Evolutionary conservation across 805 yeast genomes (phyloP), one percentile per base, ranked within the genome.

Genomic region (Lachancea fermentati): DNA sequence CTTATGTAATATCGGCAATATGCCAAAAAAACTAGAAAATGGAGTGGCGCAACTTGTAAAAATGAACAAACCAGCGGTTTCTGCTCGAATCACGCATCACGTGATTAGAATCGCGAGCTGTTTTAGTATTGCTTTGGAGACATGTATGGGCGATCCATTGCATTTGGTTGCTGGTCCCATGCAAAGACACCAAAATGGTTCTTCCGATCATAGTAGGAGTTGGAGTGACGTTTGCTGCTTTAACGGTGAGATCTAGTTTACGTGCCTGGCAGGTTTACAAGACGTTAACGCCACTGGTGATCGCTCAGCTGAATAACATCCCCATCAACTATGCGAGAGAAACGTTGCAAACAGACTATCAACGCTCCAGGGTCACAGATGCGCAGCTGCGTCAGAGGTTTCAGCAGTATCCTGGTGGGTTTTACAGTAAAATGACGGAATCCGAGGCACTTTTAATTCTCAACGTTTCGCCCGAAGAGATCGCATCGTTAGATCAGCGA

Each of bases 401-500:
- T 16, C 54, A 55, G 31, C 60, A 63, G 44, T 72, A 60, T 32
- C 68, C 65, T 13, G 94, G 94, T 12, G 78, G 86, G 0, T 84
- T 84, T 54, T 69, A 73, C n/a, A 56, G 58, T 4, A 68, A 65
- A 36, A 82, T 84, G 87, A 76, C 74, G 5, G 85, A 84, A 43
- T 67, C 70, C 36, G 94, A 84, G 51, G 91, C 91, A 4, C 61
- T 81, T 31, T 69, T 77, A 52, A 76, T 84, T 5, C 62, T 84
- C 37, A 76, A 75, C 45, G 78, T 84, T 41, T 67, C 69, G 28
- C 74, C 76, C 15, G 63, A 73, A 16, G 83, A 76, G 42, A 74
- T 82, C 36, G 62, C 77, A 38, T 63, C 67, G 41, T 51, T 80
- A 25, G 65, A 69, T 31, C 60, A 57, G 22, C 69, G 69, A 9